Conservation (phyloP, 805 yeast species). For the Lachancea meyersii region DNA sequence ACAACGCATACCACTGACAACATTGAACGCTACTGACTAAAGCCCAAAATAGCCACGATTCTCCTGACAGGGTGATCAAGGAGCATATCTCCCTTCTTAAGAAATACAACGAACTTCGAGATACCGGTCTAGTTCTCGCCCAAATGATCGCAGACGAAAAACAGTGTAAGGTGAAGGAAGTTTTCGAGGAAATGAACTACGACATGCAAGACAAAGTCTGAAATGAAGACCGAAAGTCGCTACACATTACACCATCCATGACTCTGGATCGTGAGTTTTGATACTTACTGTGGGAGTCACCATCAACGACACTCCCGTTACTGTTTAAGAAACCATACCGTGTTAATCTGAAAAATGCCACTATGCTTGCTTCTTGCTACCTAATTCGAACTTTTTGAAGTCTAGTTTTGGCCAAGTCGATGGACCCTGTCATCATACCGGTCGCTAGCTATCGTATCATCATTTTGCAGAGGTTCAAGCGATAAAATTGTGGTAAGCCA, state of each 20-base stretch:
- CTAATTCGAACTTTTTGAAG: too few relatives aligned
- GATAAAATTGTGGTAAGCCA: background rate
- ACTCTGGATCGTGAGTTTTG: background rate
- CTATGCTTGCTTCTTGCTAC: too few relatives aligned
- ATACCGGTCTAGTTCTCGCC: slow-evolving; percentile 50
- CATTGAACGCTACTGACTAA: background rate
- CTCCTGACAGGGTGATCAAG: slow-evolving; percentile 41
- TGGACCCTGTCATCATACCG: background rate
- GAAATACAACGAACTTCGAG: slow-evolving; percentile 57
- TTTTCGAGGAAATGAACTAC: slow-evolving; percentile 48
- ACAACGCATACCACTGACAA: background rate
- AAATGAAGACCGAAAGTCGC: background rate
- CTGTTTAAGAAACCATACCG: too few relatives aligned
- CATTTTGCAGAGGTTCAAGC: background rate
- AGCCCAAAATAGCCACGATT: background rate
- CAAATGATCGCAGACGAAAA: slow-evolving; percentile 57
- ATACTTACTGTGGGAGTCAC: too few relatives aligned
- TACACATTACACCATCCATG: background rate
- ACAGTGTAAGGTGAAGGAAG: slow-evolving; percentile 40
- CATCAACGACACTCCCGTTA: too few relatives aligned
- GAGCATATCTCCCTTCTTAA: slow-evolving; percentile 48
- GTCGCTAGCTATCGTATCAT: background rate
- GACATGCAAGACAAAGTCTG: slow-evolving; percentile 18
- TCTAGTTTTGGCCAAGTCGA: background rate
- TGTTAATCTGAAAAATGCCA: too few relatives aligned